These are phyloP conservation scores for Nicotiana undulata DNA, from an alignment of 257 asterid genomes.

Conservation along the genomic window DNA sequence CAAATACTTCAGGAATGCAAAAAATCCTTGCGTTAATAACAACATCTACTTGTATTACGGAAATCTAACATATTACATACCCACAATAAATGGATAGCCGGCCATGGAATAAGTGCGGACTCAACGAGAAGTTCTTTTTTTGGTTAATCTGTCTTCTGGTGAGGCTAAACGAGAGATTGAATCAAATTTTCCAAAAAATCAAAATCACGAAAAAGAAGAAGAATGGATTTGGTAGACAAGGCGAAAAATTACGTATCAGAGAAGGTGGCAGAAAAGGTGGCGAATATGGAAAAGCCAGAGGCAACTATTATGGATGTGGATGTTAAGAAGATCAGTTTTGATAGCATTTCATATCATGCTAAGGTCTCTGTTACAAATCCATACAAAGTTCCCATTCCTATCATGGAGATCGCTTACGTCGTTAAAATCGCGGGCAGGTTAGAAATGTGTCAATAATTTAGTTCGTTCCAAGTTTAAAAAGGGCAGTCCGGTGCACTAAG, in stretches of 20 bases:
- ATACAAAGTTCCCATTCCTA: slow-evolving; percentile 45
- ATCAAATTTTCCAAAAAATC: neutral
- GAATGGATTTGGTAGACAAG: slow-evolving; percentile 55
- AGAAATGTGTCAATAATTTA: too few relatives aligned
- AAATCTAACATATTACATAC: neutral
- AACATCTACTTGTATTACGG: neutral
- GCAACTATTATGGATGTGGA: slow-evolving; percentile 57
- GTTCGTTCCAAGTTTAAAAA: too few relatives aligned
- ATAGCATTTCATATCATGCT: slow-evolving; percentile 52
- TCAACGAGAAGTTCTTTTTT: too few relatives aligned
- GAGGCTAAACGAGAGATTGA: neutral
- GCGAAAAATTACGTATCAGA: slow-evolving; percentile 27
- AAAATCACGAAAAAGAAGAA: neutral
- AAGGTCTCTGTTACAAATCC: slow-evolving; percentile 51
- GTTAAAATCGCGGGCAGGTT: slow-evolving; percentile 59
- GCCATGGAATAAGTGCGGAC: neutral
- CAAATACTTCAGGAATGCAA: neutral
- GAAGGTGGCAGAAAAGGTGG: slow-evolving; percentile 40
- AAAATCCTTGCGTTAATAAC: neutral
- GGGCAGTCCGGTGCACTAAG: too few relatives aligned
- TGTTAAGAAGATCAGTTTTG: slow-evolving; percentile 45
- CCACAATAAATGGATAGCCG: neutral
- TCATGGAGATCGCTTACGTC: slow-evolving; percentile 50
- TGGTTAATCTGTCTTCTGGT: neutral
- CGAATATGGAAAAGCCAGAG: slow-evolving; percentile 49